Percentiles rank a stretch among this genome's conserved stretches.
These are phyloP conservation scores for Dendrobium chrysotoxum DNA, from an alignment of 106 monocot genomes.

Conservation along the genomic window DNA sequence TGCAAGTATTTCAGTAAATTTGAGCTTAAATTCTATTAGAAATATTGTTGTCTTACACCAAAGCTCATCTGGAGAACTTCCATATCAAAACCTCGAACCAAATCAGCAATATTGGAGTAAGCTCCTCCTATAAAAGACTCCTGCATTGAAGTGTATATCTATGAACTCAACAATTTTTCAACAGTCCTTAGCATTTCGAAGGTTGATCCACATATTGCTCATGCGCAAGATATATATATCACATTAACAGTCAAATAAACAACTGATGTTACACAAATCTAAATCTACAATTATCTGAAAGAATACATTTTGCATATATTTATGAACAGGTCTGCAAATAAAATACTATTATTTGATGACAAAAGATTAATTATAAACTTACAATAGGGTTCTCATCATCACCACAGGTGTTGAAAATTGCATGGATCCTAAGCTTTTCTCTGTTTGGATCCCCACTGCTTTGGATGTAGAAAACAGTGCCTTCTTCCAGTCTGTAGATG, in stretches of 20 bases:
- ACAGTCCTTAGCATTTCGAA: too few species aligned
- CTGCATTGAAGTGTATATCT: slow-evolving; percentile 9
- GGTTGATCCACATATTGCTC: too few species aligned
- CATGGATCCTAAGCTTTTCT: slow-evolving; percentile 62
- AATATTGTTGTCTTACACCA: slow-evolving; percentile 25
- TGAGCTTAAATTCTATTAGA: neutral
- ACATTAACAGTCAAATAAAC: too few species aligned
- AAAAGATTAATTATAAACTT: neutral
- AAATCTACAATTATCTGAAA: too few species aligned
- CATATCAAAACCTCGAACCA: slow-evolving; percentile 65
- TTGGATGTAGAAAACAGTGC: slow-evolving; percentile 52
- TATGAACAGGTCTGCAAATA: too few species aligned
- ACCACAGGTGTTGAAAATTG: slow-evolving; percentile 44
- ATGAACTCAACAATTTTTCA: too few species aligned
- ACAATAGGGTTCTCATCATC: neutral
- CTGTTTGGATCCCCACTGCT: slow-evolving; percentile 43
- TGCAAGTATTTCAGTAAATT: neutral
- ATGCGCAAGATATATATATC: too few species aligned
- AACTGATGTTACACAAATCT: too few species aligned
- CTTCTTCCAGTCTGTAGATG: slow-evolving; percentile 55
- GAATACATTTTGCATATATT: too few species aligned
- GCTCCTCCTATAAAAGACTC: slow-evolving; percentile 21
- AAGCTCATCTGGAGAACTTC: slow-evolving; percentile 63
- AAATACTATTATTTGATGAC: too few species aligned
- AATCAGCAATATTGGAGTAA: slow-evolving; percentile 60